phyloP scores from a whole-genome alignment of 2,329 filamentous ascomycete species.

The Pezicula carpinea region DNA sequence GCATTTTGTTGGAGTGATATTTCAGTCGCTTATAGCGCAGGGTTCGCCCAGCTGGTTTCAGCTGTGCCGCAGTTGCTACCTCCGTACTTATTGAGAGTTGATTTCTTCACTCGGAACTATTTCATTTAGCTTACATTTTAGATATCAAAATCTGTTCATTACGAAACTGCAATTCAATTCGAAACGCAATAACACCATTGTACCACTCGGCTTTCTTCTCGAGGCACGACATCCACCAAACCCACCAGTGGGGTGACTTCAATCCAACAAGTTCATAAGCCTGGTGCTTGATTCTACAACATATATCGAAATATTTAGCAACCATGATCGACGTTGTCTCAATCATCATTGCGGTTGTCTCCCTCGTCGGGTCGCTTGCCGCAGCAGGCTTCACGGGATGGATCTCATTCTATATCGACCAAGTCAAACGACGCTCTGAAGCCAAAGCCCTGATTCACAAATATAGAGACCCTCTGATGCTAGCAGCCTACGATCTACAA shows the following conservation, averaged over 20 bases:
- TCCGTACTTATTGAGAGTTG: no score
- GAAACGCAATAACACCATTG: no score
- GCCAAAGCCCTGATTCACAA: slow-evolving; percentile 21
- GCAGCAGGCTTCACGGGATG: slow-evolving; percentile 23
- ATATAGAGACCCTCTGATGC: slow-evolving; percentile 21
- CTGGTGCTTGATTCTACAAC: neutral
- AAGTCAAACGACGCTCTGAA: slow-evolving; percentile 18
- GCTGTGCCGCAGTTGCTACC: no score
- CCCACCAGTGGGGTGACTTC: neutral
- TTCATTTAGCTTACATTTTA: no score
- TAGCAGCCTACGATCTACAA: slow-evolving; percentile 20
- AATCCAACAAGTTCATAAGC: neutral
- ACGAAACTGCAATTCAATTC: no score
- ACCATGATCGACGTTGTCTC: slow-evolving; percentile 19
- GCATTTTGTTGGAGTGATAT: no score
- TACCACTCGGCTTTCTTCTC: no score
- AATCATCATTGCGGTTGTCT: slow-evolving; percentile 21
- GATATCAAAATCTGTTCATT: no score
- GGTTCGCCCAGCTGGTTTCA: no score
- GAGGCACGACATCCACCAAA: no score
- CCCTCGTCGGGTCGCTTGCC: slow-evolving; percentile 20
- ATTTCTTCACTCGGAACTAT: no score
- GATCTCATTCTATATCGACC: slow-evolving; percentile 23
- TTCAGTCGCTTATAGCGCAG: no score
- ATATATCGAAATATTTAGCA: neutral